Evolutionary conservation across 2,329 filamentous ascomycete species (phyloP).

Genomic region (Botrytis squamosa): DNA sequence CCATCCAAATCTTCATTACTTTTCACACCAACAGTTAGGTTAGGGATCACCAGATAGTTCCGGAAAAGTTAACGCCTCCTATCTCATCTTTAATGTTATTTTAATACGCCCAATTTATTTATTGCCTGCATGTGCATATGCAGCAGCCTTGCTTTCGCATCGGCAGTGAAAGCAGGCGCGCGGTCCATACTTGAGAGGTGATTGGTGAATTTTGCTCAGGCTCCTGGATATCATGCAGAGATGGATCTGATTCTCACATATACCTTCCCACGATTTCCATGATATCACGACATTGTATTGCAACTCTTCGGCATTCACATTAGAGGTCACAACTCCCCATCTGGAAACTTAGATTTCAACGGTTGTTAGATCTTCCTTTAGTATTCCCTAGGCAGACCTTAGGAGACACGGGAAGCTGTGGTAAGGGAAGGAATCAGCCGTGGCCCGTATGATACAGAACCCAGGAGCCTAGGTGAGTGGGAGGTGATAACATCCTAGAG

Average conservation of each 20-base stretch:
- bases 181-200: background rate
- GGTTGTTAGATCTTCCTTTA: background rate
- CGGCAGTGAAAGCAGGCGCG: conserved; percentile 17
- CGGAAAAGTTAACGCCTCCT: conserved; percentile 3
- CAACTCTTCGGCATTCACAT: background rate
- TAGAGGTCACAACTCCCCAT: background rate
- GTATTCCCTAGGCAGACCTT: background rate
- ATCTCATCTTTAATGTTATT: conserved; percentile 1
- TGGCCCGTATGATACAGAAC: background rate
- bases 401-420: background rate
- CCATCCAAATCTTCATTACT: background rate
- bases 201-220: background rate
- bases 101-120: conserved; percentile 1
- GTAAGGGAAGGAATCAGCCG: background rate
- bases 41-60: background rate
- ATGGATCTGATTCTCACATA: background rate
- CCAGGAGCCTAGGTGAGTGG: background rate
- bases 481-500: background rate
- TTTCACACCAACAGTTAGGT: background rate
- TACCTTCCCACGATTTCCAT: background rate
- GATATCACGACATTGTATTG: background rate
- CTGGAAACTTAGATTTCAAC: background rate
- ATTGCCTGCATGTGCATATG: conserved; percentile 12
- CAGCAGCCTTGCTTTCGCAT: conserved; percentile 14
- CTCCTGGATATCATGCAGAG: background rate